These are phyloP conservation scores for Brasenia schreberi DNA, from an alignment of 164 flowering plant genomes.

Conservation along the genomic window DNA sequence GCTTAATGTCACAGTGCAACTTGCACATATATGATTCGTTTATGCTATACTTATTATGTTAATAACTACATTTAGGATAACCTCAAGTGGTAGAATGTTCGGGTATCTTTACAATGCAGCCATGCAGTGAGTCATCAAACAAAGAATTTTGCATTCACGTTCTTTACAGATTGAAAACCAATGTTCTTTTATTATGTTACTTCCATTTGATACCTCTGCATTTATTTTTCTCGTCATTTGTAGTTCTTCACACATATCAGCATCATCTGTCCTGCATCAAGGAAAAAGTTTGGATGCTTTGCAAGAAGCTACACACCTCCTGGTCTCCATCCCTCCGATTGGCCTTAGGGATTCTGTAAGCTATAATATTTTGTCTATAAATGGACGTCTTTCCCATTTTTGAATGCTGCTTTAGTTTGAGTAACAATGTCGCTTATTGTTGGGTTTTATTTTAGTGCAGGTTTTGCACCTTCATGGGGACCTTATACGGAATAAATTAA, in stretches of 20 bases:
- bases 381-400: neutral
- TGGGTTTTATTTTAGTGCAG: constrained; percentile 16
- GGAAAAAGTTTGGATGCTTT: constrained; percentile 18
- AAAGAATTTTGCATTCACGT: neutral
- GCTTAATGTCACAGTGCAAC: no score
- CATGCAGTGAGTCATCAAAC: neutral
- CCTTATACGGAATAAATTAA: constrained; percentile 21
- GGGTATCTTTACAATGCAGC: no score
- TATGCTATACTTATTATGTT: no score
- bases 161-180: neutral
- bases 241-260: neutral
- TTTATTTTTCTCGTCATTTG: neutral
- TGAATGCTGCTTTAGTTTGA: neutral
- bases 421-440: neutral
- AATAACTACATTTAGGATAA: no score
- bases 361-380: neutral
- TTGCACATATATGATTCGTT: no score
- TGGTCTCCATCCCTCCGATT: constrained; percentile 67
- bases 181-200: no score
- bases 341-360: constrained; percentile 76
- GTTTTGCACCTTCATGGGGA: constrained; percentile 41
- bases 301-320: constrained; percentile 50
- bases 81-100: no score
- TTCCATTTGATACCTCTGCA: neutral
- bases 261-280: neutral